Evolutionary conservation across 2,329 filamentous ascomycete species (phyloP), one percentile per base, ranked within the genome.

Genomic region (Hypoxylon sp.): DNA sequence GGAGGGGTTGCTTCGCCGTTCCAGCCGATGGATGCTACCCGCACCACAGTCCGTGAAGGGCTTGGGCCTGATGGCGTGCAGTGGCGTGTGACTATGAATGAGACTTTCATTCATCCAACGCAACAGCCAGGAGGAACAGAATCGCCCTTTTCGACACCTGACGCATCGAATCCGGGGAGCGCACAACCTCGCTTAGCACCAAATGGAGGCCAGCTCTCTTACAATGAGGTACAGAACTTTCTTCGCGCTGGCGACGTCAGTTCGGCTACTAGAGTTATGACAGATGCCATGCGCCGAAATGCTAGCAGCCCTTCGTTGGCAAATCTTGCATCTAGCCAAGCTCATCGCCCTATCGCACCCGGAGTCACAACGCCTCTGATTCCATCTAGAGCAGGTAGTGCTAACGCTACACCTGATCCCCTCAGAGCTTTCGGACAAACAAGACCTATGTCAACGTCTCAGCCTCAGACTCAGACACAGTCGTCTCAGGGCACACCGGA

Each of bases 71-170:
- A 87, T 70, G 86, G 86, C 14, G 81, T 85, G 64, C 80, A 84
- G 62, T 86, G 84, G 82, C 83, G 84, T 46, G 79, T 87, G 59
- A 86, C 84, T 2, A 79, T 85, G 59, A 87, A 86, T 72, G 84
- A 86, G 67, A 80, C 81, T 2, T 66, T 78, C 9, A 39, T 63
- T 33, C 71, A 58, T 63, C 63, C 71, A 42, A 37, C 55, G 63
- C 64, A 67, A 59, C 55, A 48, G 51, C 74, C 26, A 35, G 66
- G 69, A 66, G 48, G 75, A 66, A 70, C 73, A 9, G 67, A 66
- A 35, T 75, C 73, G n/a, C 75, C 74, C 24, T 72, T 75, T 47
- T 59, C 73, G 46, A 57, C 68, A 57, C 50, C 71, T 24, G 67
- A 73, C 53, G 37, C 55, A 29, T 70, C 71, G 52, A 59, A 61